These are phyloP conservation scores for Platanus orientalis DNA, from an alignment of 164 flowering plant species.

Conservation along the genomic window DNA sequence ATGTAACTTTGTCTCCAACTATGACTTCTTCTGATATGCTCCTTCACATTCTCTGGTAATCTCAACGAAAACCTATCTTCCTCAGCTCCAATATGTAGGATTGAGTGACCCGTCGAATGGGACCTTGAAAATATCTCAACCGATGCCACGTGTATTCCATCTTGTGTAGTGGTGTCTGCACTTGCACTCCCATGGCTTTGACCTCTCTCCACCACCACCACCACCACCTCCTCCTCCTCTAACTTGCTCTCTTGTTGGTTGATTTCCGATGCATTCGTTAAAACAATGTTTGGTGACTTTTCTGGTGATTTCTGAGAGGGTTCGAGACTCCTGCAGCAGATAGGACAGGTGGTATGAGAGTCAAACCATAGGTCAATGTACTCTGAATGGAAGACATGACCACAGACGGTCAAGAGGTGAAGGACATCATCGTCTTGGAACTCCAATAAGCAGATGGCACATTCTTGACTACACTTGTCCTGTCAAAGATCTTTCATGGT, in stretches of 20 bases:
- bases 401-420: slow-evolving; percentile 51
- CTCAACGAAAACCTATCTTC: slow-evolving; percentile 47
- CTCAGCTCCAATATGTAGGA: slow-evolving; percentile 19
- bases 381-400: slow-evolving; percentile 79
- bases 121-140: slow-evolving; percentile 46
- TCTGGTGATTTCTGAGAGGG: slow-evolving; percentile 1
- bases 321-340: slow-evolving; percentile 59
- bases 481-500: slow-evolving; percentile 37
- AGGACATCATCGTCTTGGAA: slow-evolving; percentile 45
- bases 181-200: slow-evolving; percentile 4
- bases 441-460: slow-evolving; percentile 74
- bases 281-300: no score
- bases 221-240: slow-evolving; percentile 2
- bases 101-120: slow-evolving; percentile 73
- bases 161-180: neutral
- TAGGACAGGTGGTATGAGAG: slow-evolving; percentile 74
- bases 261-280: slow-evolving; percentile 4
- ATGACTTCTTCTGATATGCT: no score
- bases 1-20: no score
- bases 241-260: neutral
- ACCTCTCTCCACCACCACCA: neutral
- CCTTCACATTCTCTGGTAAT: slow-evolving; percentile 43
- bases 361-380: slow-evolving; percentile 81
- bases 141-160: no score
- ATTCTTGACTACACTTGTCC: slow-evolving; percentile 52